Evolutionary conservation across 352 stramenopile genomes (phyloP), one percentile per base, ranked within the genome.

Genomic region (Phytophthora tubulina): DNA sequence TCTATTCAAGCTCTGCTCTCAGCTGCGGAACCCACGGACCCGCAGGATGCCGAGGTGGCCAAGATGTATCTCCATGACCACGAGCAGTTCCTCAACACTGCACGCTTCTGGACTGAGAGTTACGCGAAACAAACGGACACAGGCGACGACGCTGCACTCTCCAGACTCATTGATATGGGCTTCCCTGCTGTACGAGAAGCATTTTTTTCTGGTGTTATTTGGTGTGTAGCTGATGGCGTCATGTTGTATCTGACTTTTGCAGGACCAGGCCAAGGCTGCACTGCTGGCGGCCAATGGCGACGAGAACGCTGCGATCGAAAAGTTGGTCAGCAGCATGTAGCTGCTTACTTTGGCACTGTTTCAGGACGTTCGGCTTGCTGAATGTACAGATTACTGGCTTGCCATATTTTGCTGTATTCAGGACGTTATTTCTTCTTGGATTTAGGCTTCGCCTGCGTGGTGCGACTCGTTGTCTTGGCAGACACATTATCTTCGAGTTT

Each of bases 1-100:
- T 98, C 90, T 6, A 95, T 99, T 59, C 96, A 99, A 69, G 97
- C 97, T 41, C 85, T 99, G 36, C 85, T 99, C 17, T 99, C 94
- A 36, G 95, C 95, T 0, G 92, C 97, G 2, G 96, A 99, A 71
- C 97, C 97, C 0, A 88, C 76, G 7, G 90, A 97, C 60, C 92
- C 92, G n/a, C 92, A 98, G 75, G 96, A 99, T 78, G 96, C 96
- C 3, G 90, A 99, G 75, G 96, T 99, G 44, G 96, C 96, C 33
- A 94, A 95, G 59, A 99, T 99, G 96, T 99, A 99, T 75, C 84
- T 98, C 59, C 76, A 95, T 11, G 89, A 99, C 74, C 87, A 89
- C 54, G 78, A 89, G 41, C 90, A 97, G 70, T 99, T 99, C 78
- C 86, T 94, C 41, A 93, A 89, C 61, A 99, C 95, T 63, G 97